phyloP scores from a whole-genome alignment of 2,329 filamentous ascomycete species.

The Pseudocercospora macadamiae region DNA sequence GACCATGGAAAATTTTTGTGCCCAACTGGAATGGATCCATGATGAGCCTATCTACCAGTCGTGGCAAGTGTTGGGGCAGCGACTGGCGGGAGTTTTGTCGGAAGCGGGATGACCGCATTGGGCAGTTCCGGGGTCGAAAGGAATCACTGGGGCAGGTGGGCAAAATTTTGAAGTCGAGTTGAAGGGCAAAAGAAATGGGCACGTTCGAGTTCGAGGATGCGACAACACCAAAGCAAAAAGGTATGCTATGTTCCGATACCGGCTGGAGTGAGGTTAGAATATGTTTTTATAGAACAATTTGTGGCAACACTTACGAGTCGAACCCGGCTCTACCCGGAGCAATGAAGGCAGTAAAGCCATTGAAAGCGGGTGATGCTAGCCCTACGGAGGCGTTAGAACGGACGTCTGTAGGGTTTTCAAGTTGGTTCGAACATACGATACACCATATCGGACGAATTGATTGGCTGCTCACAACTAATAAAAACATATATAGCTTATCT shows the following conservation, averaged over 20 bases:
- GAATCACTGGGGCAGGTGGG: not conserved
- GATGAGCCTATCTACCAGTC: conserved; percentile 9
- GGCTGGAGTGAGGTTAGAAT: no score
- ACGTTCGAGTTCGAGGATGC: not conserved
- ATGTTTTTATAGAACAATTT: no score
- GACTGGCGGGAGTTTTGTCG: not conserved
- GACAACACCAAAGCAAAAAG: not conserved
- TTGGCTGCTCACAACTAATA: no score
- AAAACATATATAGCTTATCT: no score
- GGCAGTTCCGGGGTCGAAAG: not conserved
- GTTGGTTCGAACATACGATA: no score
- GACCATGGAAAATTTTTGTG: not conserved
- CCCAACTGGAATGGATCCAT: not conserved
- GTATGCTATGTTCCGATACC: not conserved
- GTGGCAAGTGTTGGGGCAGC: not conserved
- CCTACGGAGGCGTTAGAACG: no score
- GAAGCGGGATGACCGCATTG: not conserved
- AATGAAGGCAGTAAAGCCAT: not conserved
- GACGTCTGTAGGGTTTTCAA: no score
- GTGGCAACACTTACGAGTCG: not conserved
- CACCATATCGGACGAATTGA: no score
- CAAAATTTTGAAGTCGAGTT: not conserved
- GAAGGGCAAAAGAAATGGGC: not conserved
- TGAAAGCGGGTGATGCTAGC: conserved; percentile 5
- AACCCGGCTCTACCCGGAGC: not conserved